Base-by-base conservation (phyloP, 306 rosid species). In the Astragalus glycyphyllos region DNA sequence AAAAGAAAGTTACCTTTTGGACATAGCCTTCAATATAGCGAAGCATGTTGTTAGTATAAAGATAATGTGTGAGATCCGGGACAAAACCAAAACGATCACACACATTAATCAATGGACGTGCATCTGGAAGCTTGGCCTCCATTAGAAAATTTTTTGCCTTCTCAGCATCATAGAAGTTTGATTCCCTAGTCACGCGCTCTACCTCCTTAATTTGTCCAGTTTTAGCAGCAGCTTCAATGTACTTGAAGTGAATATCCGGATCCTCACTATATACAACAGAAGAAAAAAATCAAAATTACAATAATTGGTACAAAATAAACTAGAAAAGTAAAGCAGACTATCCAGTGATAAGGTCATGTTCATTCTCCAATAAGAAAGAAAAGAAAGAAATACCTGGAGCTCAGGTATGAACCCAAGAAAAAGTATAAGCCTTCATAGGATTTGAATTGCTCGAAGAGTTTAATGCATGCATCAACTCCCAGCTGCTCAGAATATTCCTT, bases 101-200 rank as follows among this genome's bases (percentile, higher is more conserved):
- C 54, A 92, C 98, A 85, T 92, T 92, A 68, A 92, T 92, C 51
- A 92, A 84, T 5, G 98, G 98, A 2, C 98, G 96, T 11, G 98
- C 98, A 85, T 90, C 98, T 0, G 98, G 98, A 79, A 92, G 97
- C 83, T 92, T 92, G 48, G 90, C 88, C 76, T 92, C 98, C 96
- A 92, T 92, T 32, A 92, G 69, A 77, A 90, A 92, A 81, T 88
- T 92, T 86, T 90, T 92, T 9, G 98, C 84, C 82, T 92, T 92
- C 87, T 90, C 98, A 0, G 98, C 85, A 8, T 92, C 96, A 68
- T 92, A 92, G 79, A 92, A 90, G 76, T 86, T 92, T 14, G 97
- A 92, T 79, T 92, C 98, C 82, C 98, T 82, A 4, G 98, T 92
- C 51, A 92, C 98, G 10, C 98, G 96, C 81, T 92, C 98, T 11